phyloP scores from a whole-genome alignment of 2,329 filamentous ascomycete genomes.

The Fusarium pseudonygamai region DNA sequence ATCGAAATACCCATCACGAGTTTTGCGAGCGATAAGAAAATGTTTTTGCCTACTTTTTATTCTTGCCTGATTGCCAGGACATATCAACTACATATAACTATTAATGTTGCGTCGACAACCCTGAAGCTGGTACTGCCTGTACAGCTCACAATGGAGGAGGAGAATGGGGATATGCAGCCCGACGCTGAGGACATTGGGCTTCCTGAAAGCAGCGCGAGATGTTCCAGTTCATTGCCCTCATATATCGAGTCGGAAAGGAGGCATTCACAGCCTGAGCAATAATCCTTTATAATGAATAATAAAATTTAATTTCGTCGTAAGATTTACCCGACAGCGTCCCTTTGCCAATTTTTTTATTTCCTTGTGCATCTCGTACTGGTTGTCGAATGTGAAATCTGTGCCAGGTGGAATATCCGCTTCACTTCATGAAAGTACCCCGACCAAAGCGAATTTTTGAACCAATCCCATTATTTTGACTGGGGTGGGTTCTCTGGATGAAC shows the following conservation, averaged over 20 bases:
- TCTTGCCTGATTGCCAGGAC: conserved; percentile 11
- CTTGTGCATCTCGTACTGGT: too few relatives aligned
- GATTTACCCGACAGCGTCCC: accelerated
- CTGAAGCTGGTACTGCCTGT: conserved; percentile 4
- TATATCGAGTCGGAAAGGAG: conserved; percentile 11
- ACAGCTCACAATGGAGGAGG: background rate
- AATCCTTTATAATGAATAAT: background rate
- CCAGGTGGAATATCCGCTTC: too few relatives aligned
- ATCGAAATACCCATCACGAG: background rate
- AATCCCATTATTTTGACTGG: background rate
- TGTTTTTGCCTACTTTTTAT: conserved; percentile 16
- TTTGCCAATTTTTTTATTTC: too few relatives aligned
- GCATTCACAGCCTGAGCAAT: conserved; percentile 7
- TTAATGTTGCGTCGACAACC: background rate
- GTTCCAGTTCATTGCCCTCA: conserved; percentile 8
- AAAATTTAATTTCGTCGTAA: background rate
- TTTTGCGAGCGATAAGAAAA: conserved; percentile 6
- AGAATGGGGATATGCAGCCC: background rate
- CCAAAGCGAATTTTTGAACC: background rate
- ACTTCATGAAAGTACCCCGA: too few relatives aligned
- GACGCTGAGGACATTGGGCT: background rate
- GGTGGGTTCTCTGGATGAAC: background rate
- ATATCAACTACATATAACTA: conserved; percentile 6
- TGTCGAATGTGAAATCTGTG: background rate
- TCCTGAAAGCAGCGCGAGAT: background rate